A percentile compares a stretch with the other conserved stretches of the same genome.
These are phyloP conservation scores for Retiboletus fuscus DNA, from an alignment of 1,284 basidiomycete genomes.

Conservation along the genomic window DNA sequence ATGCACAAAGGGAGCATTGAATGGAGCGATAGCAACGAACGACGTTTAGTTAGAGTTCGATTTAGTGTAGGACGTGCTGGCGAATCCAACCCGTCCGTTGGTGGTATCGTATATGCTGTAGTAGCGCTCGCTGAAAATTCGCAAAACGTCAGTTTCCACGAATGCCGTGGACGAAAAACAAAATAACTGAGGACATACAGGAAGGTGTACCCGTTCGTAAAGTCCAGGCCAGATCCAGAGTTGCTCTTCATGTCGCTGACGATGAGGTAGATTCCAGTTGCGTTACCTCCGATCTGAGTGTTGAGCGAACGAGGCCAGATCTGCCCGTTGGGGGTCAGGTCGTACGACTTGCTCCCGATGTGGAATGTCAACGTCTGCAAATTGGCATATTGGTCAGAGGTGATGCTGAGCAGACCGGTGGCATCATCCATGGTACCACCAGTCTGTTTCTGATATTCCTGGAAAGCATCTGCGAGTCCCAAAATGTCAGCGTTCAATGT, in stretches of 20 bases:
- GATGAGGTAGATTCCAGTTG: conserved; percentile 58
- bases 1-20: neutral
- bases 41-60: conserved; percentile 53
- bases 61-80: conserved; percentile 57
- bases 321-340: conserved; percentile 62
- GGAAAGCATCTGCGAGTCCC: conserved; percentile 59
- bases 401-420: conserved; percentile 59
- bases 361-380: conserved; percentile 30
- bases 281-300: conserved; percentile 54
- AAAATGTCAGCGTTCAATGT: neutral
- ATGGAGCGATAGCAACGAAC: neutral
- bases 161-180: neutral
- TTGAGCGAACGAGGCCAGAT: conserved; percentile 66
- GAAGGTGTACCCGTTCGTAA: conserved; percentile 31
- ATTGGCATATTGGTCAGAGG: conserved; percentile 43
- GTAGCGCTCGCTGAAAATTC: conserved; percentile 55
- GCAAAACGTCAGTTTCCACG: neutral
- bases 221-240: conserved; percentile 59
- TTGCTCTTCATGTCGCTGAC: conserved; percentile 50
- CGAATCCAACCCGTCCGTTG: conserved; percentile 59
- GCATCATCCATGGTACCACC: conserved; percentile 60
- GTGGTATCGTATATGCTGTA: conserved; percentile 62
- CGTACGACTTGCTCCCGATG: conserved; percentile 53
- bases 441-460: conserved; percentile 61
- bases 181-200: conserved; percentile 29